Evolutionary conservation across 2,329 filamentous ascomycete species (phyloP).

Genomic region (Xylariaceae sp.): DNA sequence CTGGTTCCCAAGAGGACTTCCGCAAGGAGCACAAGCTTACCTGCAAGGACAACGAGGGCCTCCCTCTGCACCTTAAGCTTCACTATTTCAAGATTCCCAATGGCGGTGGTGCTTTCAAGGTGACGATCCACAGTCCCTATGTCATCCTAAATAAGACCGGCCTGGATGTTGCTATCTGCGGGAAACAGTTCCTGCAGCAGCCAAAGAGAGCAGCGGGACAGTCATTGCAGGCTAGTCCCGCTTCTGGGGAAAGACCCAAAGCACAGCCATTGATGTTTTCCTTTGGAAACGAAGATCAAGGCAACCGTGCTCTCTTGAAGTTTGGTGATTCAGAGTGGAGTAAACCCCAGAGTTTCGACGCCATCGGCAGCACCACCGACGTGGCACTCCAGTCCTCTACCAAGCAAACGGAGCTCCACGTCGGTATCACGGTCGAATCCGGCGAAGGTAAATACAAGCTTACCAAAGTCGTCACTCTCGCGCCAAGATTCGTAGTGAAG

Average conservation of each 20-base stretch:
- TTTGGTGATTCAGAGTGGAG: conserved; percentile 92
- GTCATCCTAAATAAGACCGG: conserved; percentile 94
- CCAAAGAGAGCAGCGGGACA: conserved; percentile 81
- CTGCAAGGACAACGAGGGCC: conserved; percentile 78
- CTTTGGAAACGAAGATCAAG: conserved; percentile 79
- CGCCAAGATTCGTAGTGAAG: conserved; percentile 88
- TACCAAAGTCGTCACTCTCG: conserved; percentile 89
- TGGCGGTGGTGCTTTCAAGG: conserved; percentile 91
- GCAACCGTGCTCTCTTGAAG: conserved; percentile 83
- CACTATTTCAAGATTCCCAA: conserved; percentile 90
- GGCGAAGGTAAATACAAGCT: conserved; percentile 97
- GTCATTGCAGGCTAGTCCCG: conserved; percentile 49
- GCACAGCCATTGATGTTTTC: conserved; percentile 95
- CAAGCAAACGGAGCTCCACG: conserved; percentile 75
- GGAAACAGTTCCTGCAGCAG: conserved; percentile 81
- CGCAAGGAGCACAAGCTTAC: conserved; percentile 71
- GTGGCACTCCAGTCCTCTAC: conserved; percentile 72
- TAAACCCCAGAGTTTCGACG: conserved; percentile 95
- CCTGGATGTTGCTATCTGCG: conserved; percentile 77
- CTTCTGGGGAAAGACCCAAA: conserved; percentile 56
- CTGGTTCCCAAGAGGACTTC: conserved; percentile 82
- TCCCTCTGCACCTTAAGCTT: conserved; percentile 73
- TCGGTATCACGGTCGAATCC: conserved; percentile 81
- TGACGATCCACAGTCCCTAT: conserved; percentile 92
- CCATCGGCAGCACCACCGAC: conserved; percentile 88